A percentile compares a stretch with the other conserved stretches of the same genome.
Evolutionary conservation across 331 rosid genomes (phyloP).

Genomic region (Erythrophleum ivorense): DNA sequence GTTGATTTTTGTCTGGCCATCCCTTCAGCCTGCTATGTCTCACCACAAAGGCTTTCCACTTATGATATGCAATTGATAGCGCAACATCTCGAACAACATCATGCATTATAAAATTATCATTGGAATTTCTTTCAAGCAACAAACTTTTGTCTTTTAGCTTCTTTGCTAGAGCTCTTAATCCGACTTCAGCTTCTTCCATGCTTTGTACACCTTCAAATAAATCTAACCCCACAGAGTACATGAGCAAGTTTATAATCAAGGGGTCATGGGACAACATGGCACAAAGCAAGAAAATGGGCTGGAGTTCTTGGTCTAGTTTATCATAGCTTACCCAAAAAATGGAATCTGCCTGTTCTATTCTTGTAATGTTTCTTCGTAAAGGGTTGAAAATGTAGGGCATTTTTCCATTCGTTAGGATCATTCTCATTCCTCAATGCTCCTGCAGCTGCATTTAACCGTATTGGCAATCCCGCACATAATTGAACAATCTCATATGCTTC

Average conservation of each 20-base stretch:
- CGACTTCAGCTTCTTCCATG: not conserved
- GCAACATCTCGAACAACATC: conserved; percentile 7
- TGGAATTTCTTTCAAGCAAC: not conserved
- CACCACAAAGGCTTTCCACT: not conserved
- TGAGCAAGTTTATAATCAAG: conserved; percentile 3
- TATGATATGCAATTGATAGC: not conserved
- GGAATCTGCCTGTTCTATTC: not conserved
- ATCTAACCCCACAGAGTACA: conserved; percentile 23
- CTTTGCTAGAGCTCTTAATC: not conserved
- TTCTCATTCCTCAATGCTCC: not conserved
- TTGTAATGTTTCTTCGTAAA: not conserved
- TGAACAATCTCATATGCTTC: not conserved
- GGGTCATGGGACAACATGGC: not conserved
- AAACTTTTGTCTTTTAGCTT: conserved; percentile 8
- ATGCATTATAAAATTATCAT: conserved; percentile 23
- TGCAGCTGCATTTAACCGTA: conserved; percentile 11
- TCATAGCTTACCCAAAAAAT: conserved; percentile 1
- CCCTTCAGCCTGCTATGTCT: not conserved
- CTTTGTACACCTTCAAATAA: not conserved
- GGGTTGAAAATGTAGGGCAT: not conserved
- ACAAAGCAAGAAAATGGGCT: conserved; percentile 7
- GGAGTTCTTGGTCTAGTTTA: not conserved
- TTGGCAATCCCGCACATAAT: conserved; percentile 21
- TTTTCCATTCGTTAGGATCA: not conserved
- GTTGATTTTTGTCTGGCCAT: not conserved